These are phyloP conservation scores for Leucogyrophana mollusca DNA, from an alignment of 768 basidiomycete genomes.

Conservation along the genomic window DNA sequence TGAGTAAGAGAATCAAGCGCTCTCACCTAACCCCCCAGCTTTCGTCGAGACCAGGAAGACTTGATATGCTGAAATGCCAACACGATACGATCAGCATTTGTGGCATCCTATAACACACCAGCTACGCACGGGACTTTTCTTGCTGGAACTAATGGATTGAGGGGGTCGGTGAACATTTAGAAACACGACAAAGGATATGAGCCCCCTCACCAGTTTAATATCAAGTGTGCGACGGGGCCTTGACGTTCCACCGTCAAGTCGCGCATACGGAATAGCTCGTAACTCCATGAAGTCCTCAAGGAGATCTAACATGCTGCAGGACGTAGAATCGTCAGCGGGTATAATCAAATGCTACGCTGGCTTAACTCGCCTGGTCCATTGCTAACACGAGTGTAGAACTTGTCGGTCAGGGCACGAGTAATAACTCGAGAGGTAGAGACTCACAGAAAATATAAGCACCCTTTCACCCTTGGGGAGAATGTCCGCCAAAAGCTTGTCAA, in stretches of 20 bases:
- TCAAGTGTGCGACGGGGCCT: slow-evolving; percentile 57
- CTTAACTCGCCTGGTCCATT: slow-evolving; percentile 51
- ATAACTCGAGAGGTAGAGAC: slow-evolving; percentile 11
- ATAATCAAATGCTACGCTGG: background rate
- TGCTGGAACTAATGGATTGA: slow-evolving; percentile 48
- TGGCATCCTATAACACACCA: background rate
- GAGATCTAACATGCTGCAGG: slow-evolving; percentile 60
- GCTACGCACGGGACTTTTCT: slow-evolving; percentile 48
- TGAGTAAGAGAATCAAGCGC: background rate
- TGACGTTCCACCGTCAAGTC: slow-evolving; percentile 54
- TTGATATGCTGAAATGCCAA: slow-evolving; percentile 44
- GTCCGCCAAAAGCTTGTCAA: slow-evolving; percentile 59
- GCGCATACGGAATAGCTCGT: slow-evolving; percentile 57
- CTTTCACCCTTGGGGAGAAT: slow-evolving; percentile 58
- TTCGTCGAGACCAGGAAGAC: slow-evolving; percentile 71
- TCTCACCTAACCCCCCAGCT: slow-evolving; percentile 66
- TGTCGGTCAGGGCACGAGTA: slow-evolving; percentile 4
- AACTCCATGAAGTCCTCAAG: slow-evolving; percentile 66
- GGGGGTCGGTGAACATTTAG: background rate
- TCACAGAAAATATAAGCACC: slow-evolving; percentile 67
- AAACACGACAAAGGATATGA: background rate
- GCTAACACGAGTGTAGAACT: slow-evolving; percentile 31
- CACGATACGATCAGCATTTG: slow-evolving; percentile 4
- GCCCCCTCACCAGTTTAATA: slow-evolving; percentile 48
- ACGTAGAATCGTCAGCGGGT: slow-evolving; percentile 2